phyloP scores from a whole-genome alignment of 805 yeast genomes.

The Priceomyces medius region DNA sequence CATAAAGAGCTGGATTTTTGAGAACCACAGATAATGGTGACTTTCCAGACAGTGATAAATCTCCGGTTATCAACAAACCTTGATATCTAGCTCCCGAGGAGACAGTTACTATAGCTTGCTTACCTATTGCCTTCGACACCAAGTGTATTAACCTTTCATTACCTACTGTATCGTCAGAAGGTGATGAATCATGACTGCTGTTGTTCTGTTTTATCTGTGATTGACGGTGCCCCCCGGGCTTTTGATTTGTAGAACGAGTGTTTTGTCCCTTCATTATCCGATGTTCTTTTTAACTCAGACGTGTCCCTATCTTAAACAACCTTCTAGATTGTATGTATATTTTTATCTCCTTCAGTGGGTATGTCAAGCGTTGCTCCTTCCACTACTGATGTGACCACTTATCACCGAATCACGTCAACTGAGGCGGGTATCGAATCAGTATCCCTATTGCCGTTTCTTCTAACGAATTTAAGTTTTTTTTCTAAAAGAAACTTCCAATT shows the following conservation, averaged over 20 bases:
- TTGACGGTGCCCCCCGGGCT: slow-evolving; percentile 25
- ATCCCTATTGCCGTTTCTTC: background rate
- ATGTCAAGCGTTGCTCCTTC: background rate
- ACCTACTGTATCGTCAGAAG: slow-evolving; percentile 8
- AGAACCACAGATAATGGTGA: slow-evolving; percentile 58
- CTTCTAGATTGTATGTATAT: no score
- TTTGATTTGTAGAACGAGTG: slow-evolving; percentile 14
- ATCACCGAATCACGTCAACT: background rate
- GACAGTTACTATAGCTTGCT: slow-evolving; percentile 55
- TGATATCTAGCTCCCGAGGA: slow-evolving; percentile 57
- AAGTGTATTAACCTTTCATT: slow-evolving; percentile 57
- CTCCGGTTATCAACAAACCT: slow-evolving; percentile 58
- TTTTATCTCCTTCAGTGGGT: no score
- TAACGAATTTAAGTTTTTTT: background rate
- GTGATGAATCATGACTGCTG: slow-evolving; percentile 6
- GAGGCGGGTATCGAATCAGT: background rate
- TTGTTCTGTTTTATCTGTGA: slow-evolving; percentile 18
- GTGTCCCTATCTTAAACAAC: no score
- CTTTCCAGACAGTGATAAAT: slow-evolving; percentile 25
- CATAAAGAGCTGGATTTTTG: slow-evolving; percentile 46
- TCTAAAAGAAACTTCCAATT: background rate
- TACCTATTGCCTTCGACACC: slow-evolving; percentile 57
- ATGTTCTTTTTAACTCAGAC: background rate
- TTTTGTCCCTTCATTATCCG: slow-evolving; percentile 22
- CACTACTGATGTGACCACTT: background rate